phyloP scores from a whole-genome alignment of 169 alveolate genomes.

The Plasmodium yoelii region DNA sequence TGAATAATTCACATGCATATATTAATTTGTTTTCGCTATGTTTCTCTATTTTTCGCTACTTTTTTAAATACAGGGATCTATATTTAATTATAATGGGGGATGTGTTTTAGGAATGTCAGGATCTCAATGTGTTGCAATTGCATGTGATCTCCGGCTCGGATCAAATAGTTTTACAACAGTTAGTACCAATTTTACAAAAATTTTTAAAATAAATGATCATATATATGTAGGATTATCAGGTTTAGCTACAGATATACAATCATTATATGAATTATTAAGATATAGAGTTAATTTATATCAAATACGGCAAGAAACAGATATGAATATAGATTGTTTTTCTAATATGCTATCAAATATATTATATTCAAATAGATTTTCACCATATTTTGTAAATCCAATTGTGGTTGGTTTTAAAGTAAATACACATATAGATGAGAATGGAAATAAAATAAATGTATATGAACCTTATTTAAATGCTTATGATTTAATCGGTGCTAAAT shows the following conservation, averaged over 20 bases:
- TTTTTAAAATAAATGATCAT: slow-evolving; percentile 91
- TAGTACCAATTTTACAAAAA: slow-evolving; percentile 91
- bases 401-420: slow-evolving; percentile 91
- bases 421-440: slow-evolving; percentile 76
- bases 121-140: slow-evolving; percentile 96
- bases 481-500: slow-evolving; percentile 93
- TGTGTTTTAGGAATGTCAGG: slow-evolving; percentile 98
- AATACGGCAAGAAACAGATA: slow-evolving; percentile 90
- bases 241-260: slow-evolving; percentile 94
- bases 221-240: slow-evolving; percentile 93
- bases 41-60: too few species aligned
- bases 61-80: slow-evolving; percentile 76
- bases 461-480: slow-evolving; percentile 91
- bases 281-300: slow-evolving; percentile 92
- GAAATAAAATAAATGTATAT: slow-evolving; percentile 76
- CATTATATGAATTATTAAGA: slow-evolving; percentile 90
- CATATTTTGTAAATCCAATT: slow-evolving; percentile 94
- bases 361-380: slow-evolving; percentile 93
- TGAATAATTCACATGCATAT: too few species aligned
- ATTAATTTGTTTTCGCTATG: too few species aligned
- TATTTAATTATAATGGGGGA: slow-evolving; percentile 94
- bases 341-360: slow-evolving; percentile 92
- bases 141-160: slow-evolving; percentile 95
- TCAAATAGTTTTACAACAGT: slow-evolving; percentile 90
- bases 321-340: slow-evolving; percentile 91